These are phyloP conservation scores for Glebionis coronaria DNA, from an alignment of 129 eudicot species.

Conservation along the genomic window DNA sequence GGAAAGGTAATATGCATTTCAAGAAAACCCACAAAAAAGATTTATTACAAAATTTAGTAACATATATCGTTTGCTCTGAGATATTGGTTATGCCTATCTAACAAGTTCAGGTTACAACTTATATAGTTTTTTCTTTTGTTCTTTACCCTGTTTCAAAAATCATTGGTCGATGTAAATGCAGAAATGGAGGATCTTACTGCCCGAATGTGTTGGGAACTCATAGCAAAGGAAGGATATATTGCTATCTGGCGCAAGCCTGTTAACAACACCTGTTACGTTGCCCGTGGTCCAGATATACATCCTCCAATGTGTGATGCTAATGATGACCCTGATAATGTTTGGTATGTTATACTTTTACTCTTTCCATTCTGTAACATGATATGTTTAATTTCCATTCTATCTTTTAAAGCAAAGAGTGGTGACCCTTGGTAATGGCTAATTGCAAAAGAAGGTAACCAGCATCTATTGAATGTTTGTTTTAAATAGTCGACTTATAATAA, in stretches of 20 bases:
- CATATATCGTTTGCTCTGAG: conserved; percentile 5
- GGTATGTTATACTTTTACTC: conserved; percentile 42
- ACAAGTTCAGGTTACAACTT: not conserved
- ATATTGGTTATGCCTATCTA: conserved; percentile 12
- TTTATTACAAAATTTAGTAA: not conserved
- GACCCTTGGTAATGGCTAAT: no score
- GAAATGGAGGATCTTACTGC: conserved; percentile 78
- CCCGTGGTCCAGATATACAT: conserved; percentile 38
- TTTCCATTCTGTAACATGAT: conserved; percentile 14
- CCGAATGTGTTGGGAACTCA: conserved; percentile 75
- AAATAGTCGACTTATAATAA: no score
- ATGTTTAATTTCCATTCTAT: not conserved
- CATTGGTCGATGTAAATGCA: conserved; percentile 29
- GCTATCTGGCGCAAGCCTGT: conserved; percentile 83
- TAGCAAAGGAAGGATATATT: conserved; percentile 67
- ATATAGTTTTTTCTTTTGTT: not conserved
- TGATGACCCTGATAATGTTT: conserved; percentile 73
- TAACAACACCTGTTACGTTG: conserved; percentile 66
- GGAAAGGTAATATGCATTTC: conserved; percentile 52
- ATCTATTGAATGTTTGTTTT: no score
- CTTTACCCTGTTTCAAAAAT: conserved; percentile 3
- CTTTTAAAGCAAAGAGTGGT: no score
- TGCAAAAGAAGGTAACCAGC: no score
- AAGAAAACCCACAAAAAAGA: conserved; percentile 6
- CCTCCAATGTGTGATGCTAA: conserved; percentile 62